Percentiles rank a stretch among this genome's conserved stretches.
These are phyloP conservation scores for Aspergillus fischeri DNA, from an alignment of 2,329 filamentous ascomycete genomes.

Conservation along the genomic window DNA sequence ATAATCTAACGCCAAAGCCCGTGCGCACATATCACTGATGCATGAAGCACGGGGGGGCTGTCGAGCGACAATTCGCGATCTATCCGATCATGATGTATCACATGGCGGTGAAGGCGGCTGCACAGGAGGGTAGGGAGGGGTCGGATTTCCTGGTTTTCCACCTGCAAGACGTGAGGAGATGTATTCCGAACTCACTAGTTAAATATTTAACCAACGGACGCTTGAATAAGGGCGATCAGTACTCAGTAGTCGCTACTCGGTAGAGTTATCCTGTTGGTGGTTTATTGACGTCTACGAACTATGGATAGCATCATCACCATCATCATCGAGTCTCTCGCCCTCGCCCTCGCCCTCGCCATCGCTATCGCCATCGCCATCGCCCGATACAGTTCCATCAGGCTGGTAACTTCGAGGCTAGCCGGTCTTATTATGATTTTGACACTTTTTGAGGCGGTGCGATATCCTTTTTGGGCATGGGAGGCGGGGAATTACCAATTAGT, in stretches of 20 bases:
- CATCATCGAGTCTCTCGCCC: no score
- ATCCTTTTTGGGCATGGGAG: not conserved
- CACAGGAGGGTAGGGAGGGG: constrained; percentile 2
- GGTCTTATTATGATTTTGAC: not conserved
- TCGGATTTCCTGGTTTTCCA: not conserved
- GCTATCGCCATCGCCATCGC: not conserved
- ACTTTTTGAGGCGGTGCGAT: not conserved
- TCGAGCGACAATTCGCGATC: constrained; percentile 2
- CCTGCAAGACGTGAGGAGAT: not conserved
- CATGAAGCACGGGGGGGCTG: constrained; percentile 9
- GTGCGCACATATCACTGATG: constrained; percentile 1
- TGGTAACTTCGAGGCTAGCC: not conserved
- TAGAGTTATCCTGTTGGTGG: not conserved
- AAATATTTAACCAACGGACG: not conserved
- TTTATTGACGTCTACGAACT: not conserved
- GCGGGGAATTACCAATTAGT: not conserved
- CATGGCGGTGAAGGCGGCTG: constrained; percentile 27
- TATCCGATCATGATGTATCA: constrained; percentile 22
- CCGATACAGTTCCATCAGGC: not conserved
- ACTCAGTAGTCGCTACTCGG: no score
- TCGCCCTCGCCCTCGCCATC: no score
- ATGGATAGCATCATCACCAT: not conserved
- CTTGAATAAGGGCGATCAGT: no score
- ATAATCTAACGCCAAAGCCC: not conserved
- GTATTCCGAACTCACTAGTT: not conserved